These are phyloP conservation scores for Exophiala spinifera DNA, from an alignment of 2,329 filamentous ascomycete genomes.

Conservation along the genomic window DNA sequence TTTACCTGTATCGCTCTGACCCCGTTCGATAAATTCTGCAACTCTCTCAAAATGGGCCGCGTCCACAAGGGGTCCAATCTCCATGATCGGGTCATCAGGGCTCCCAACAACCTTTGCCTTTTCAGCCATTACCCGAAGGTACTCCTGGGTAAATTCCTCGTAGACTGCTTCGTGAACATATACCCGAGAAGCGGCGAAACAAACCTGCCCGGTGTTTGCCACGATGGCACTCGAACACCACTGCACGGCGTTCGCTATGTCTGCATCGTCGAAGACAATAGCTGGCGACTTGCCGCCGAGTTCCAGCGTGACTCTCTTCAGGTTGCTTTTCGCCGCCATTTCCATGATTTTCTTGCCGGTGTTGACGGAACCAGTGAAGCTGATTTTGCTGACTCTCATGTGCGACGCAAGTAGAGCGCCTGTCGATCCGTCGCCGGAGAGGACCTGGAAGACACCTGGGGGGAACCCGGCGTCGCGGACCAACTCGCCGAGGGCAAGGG, in stretches of 20 bases:
- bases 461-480: slow-evolving; percentile 73
- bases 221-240: slow-evolving; percentile 60
- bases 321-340: slow-evolving; percentile 40
- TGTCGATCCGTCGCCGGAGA: slow-evolving; percentile 68
- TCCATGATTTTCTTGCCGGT: slow-evolving; percentile 29
- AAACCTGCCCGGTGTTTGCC: slow-evolving; percentile 62
- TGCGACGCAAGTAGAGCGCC: slow-evolving; percentile 67
- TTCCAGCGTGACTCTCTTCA: slow-evolving; percentile 61
- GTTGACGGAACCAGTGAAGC: slow-evolving; percentile 70
- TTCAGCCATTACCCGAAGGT: slow-evolving; percentile 56
- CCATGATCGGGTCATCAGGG: slow-evolving; percentile 54
- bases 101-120: slow-evolving; percentile 65
- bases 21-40: slow-evolving; percentile 41
- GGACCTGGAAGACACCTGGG: slow-evolving; percentile 70
- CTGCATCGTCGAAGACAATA: slow-evolving; percentile 63
- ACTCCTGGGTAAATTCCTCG: slow-evolving; percentile 54
- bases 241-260: slow-evolving; percentile 65
- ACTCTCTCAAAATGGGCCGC: slow-evolving; percentile 44
- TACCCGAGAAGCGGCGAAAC: slow-evolving; percentile 62
- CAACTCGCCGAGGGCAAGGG: slow-evolving; percentile 61
- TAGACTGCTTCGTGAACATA: slow-evolving; percentile 60
- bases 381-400: slow-evolving; percentile 69
- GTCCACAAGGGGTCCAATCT: slow-evolving; percentile 44
- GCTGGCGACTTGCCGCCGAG: slow-evolving; percentile 66
- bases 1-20: slow-evolving; percentile 37